phyloP scores from a whole-genome alignment of 2,329 filamentous ascomycete genomes.

The Fusarium dlaminii region DNA sequence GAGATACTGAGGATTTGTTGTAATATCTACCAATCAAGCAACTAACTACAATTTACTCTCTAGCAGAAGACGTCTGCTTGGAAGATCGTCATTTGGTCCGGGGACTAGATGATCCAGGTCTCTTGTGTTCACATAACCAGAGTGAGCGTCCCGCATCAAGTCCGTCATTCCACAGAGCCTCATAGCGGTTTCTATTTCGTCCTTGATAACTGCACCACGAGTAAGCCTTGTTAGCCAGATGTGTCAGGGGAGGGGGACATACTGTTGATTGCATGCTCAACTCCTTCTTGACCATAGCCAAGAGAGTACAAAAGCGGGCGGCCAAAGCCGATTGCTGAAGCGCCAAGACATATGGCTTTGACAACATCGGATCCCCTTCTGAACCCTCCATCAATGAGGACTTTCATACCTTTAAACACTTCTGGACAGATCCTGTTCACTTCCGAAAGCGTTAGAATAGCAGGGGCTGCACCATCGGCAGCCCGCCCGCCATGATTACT shows the following conservation, averaged over 20 bases:
- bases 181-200: not conserved
- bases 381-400: not conserved
- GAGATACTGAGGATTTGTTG: not conserved
- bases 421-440: not conserved
- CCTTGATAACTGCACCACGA: not conserved
- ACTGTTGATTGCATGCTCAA: not conserved
- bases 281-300: not conserved
- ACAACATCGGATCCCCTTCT: not conserved
- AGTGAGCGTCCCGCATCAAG: not conserved
- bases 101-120: not conserved
- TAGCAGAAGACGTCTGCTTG: not conserved
- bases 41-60: not conserved
- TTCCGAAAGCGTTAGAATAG: not conserved
- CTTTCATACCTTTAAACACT: not conserved
- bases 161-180: not conserved
- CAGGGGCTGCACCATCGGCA: not conserved
- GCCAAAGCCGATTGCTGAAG: not conserved
- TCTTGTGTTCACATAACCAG: not conserved
- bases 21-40: not conserved
- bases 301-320: not conserved
- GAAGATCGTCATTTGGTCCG: not conserved
- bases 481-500: not conserved
- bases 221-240: not conserved
- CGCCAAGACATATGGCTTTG: not conserved
- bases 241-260: not conserved